phyloP scores from a whole-genome alignment of 73 alveolate genomes.

The Blepharisma stoltei region DNA sequence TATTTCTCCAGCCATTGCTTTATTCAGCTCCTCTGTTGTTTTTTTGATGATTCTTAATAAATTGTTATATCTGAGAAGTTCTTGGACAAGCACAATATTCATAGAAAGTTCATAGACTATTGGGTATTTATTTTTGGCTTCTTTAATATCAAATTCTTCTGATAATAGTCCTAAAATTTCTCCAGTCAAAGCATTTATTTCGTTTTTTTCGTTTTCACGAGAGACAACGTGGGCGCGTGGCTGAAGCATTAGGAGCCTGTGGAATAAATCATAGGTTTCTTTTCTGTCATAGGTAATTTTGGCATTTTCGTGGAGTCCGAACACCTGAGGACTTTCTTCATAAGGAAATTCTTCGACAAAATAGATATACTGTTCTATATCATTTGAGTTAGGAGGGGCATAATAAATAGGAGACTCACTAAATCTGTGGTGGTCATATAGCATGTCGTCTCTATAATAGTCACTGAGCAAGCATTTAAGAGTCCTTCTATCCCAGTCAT shows the following conservation, averaged over 20 bases:
- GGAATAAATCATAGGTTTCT: slow-evolving; percentile 76
- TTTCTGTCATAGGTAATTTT: slow-evolving; percentile 93
- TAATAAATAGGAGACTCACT: slow-evolving; percentile 65
- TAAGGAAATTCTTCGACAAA: slow-evolving; percentile 83
- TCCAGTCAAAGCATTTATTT: slow-evolving; percentile 50
- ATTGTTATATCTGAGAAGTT: slow-evolving; percentile 82
- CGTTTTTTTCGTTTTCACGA: slow-evolving; percentile 56
- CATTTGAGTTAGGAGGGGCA: slow-evolving; percentile 78
- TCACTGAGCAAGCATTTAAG: slow-evolving; percentile 90
- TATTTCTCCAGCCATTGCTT: slow-evolving; percentile 87
- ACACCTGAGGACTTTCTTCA: slow-evolving; percentile 93
- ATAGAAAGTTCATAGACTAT: slow-evolving; percentile 75
- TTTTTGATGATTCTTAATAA: slow-evolving; percentile 71
- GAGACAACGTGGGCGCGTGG: slow-evolving; percentile 53
- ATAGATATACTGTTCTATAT: slow-evolving; percentile 76
- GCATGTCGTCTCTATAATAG: slow-evolving; percentile 74
- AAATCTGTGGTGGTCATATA: slow-evolving; percentile 76
- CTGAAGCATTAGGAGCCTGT: slow-evolving; percentile 67
- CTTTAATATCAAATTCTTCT: slow-evolving; percentile 71
- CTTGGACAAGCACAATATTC: slow-evolving; percentile 90
- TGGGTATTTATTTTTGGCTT: slow-evolving; percentile 80
- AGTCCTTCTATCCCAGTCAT: slow-evolving; percentile 97
- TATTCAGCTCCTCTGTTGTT: slow-evolving; percentile 66
- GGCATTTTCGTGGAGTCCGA: slow-evolving; percentile 97
- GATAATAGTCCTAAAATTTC: slow-evolving; percentile 72